These are phyloP conservation scores for Fusarium caatingaense DNA, from an alignment of 2,329 filamentous ascomycete species.

Conservation along the genomic window DNA sequence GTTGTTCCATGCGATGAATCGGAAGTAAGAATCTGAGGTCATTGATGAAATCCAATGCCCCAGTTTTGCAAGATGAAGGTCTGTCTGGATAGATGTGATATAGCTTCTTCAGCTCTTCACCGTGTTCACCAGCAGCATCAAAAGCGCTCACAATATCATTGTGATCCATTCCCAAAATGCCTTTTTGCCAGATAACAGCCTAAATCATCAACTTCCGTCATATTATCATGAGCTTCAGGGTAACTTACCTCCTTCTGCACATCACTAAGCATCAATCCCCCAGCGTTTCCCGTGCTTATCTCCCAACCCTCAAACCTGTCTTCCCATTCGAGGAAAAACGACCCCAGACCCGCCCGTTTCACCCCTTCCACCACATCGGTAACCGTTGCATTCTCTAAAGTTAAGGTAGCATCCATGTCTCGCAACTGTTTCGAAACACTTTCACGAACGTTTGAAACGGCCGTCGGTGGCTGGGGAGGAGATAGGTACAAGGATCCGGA, in stretches of 20 bases:
- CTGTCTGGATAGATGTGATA: constrained; percentile 57
- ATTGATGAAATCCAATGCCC: constrained; percentile 54
- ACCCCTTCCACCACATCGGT: constrained; percentile 5
- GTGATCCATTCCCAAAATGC: background rate
- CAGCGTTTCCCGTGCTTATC: background rate
- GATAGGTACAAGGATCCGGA: constrained; percentile 58
- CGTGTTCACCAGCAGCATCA: constrained; percentile 10
- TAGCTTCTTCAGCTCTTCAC: constrained; percentile 51
- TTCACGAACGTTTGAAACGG: background rate
- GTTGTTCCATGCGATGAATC: constrained; percentile 3
- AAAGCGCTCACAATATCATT: background rate
- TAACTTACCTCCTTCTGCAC: constrained; percentile 7
- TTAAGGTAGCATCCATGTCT: constrained; percentile 38
- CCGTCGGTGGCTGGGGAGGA: constrained; percentile 50
- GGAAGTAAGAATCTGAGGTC: constrained; percentile 50
- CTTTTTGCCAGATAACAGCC: constrained; percentile 5
- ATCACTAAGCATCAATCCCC: background rate
- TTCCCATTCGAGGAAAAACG: constrained; percentile 24
- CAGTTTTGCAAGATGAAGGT: constrained; percentile 54
- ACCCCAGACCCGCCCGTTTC: background rate
- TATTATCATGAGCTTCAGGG: accelerated
- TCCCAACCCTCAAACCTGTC: constrained; percentile 2
- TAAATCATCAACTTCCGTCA: accelerated
- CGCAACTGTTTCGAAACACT: background rate
- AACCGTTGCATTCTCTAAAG: background rate